Evolutionary conservation across 495 filamentous ascomycete genomes (phyloP).

Genomic region (Aspergillus ostianus): DNA sequence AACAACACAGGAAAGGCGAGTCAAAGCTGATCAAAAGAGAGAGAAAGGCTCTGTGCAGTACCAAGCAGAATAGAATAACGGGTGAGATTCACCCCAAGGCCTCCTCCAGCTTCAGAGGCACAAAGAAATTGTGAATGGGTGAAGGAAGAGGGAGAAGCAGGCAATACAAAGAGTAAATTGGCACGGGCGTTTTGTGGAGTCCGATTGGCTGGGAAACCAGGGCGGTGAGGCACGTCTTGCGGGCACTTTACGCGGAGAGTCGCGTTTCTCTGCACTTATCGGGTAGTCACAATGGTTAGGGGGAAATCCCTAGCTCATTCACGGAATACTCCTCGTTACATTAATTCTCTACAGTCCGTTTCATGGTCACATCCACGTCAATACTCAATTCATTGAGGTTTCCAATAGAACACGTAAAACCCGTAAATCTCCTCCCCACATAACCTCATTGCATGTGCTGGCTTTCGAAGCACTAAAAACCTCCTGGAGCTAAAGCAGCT

Average conservation of each 20-base stretch:
- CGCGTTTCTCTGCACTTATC: conserved; percentile 13
- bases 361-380: not conserved
- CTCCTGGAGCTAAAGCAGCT: not conserved
- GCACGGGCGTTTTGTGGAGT: not conserved
- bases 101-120: not conserved
- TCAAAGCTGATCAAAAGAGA: not conserved
- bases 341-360: not conserved
- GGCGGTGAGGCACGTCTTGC: conserved; percentile 19
- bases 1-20: not conserved
- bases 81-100: not conserved
- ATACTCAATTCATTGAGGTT: not conserved
- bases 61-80: not conserved
- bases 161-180: not conserved
- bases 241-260: conserved; percentile 29
- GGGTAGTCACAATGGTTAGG: too few relatives aligned
- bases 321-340: too few relatives aligned
- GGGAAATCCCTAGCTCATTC: too few relatives aligned
- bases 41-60: not conserved
- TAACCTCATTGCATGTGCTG: not conserved
- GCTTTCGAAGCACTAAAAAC: not conserved
- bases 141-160: not conserved
- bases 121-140: not conserved
- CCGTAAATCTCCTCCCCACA: not conserved
- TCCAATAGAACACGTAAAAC: not conserved
- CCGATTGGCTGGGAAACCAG: conserved; percentile 13